Base-by-base conservation (phyloP, 2,329 filamentous ascomycete species). In the Verticillium tricorpus region DNA sequence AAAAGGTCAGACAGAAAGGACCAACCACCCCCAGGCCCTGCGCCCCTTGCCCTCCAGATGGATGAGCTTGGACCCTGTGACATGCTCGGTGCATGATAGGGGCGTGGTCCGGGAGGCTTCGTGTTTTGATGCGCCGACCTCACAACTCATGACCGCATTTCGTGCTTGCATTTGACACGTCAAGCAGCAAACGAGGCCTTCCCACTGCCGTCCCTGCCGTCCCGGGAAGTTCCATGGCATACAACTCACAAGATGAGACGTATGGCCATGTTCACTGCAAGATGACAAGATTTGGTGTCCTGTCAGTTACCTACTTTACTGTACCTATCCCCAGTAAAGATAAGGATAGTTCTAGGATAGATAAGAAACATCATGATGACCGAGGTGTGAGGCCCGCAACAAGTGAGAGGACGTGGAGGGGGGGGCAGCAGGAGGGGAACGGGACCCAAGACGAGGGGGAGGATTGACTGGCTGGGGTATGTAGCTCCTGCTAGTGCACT, bases 151-250 rank as follows among this genome's bases (percentile, higher is more conserved):
- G 45, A 11, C 9, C 45, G 45, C 45, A 50, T 12, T 50, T 8
- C 9, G 45, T 22, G 19, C 45, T 22, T 8, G 9, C 45, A 14
- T 25, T 22, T 50, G 45, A 25, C 45, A 50, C 19, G 17, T n/a
- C 8, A 2, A 17, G 39, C 19, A n/a, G 45, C 11, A 9, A 22
- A 22, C 45, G 19, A 22, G 22, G 45, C 45, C 12, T 50, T 5
- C 5, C n/a, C 3, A 50, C 11, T 32, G 17, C 57, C 28, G 28
- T 28, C 28, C 28, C 11, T 32, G 17, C 57, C 28, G 28, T 28
- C 28, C 28, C 37, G 57, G 57, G 39, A 58, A 58, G 57, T 50
- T 50, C 39, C 57, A 58, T 58, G 57, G 11, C n/a, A 11, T 5
- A 12, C 14, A 12, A 11, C 22, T 11, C n/a, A n/a, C n/a, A 22